These are phyloP conservation scores for Backusella luteola DNA, from an alignment of 192 early-diverging fungal genomes.

Conservation along the genomic window DNA sequence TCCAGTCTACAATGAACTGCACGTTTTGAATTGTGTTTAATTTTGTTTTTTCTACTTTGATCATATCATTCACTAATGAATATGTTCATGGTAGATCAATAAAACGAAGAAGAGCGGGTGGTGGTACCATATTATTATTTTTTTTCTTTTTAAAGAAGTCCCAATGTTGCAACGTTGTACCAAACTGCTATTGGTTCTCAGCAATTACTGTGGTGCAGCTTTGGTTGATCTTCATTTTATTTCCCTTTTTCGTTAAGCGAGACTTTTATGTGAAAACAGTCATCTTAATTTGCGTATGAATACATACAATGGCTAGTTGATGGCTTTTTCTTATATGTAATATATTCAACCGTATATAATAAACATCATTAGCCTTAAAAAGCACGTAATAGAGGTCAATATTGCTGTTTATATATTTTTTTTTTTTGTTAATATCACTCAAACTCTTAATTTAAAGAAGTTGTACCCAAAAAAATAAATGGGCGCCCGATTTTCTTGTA, in stretches of 20 bases:
- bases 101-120: neutral
- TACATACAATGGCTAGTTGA: neutral
- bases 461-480: neutral
- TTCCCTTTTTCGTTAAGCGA: neutral
- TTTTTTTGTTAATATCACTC: neutral
- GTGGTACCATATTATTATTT: neutral
- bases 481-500: neutral
- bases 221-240: neutral
- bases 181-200: neutral
- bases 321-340: neutral
- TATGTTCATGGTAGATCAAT: neutral
- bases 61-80: neutral
- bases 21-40: neutral
- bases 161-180: slow-evolving; percentile 5
- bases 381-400: neutral
- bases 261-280: neutral
- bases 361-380: neutral
- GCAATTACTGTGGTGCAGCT: neutral
- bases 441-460: neutral
- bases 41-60: neutral
- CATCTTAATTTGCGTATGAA: neutral
- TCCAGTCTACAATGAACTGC: neutral
- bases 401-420: neutral
- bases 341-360: neutral
- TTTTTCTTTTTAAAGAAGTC: slow-evolving; percentile 4